Evolutionary conservation across 78 protist genomes (phyloP), one percentile per base, ranked within the genome.

Genomic region (Dictyostelium brefeldianum): DNA sequence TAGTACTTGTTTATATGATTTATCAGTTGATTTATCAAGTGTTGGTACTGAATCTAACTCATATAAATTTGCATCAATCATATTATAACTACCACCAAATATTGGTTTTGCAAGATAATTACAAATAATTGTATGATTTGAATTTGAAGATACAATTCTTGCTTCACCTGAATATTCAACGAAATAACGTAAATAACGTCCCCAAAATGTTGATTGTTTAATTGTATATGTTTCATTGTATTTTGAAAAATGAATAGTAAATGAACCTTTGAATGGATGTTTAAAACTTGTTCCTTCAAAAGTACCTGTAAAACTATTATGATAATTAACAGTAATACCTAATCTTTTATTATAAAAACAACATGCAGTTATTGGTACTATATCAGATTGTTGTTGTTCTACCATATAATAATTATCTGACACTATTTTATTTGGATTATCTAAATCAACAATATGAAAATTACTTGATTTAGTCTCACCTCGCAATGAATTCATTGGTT

Each of bases 331-430:
- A 29, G 27, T 67, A 10, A 67, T 5, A 67, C 75, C 75, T 14
- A 29, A n/a, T 31, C 48, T 67, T 67, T 67, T 67, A 31, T 67
- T 67, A 67, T 67, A 67, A 31, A 67, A 2, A 67, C 75, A 67
- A 1, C 47, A 31, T 31, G 43, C 75, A 5, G 47, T 25, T 15
- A 6, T 67, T 67, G 43, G 75, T 25, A 47, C 22, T 10, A 22
- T 0, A 4, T 31, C 48, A 15, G 43, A 15, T 2, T 36, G 43
- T 14, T 29, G 46, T 67, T 31, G 75, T 31, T 67, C 75, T 5
- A 31, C 41, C 2, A 25, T 31, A 31, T 67, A 67, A 6, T 67
- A 67, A 6, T 67, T 67, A 15, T 67, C 75, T 4, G 47, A 29
- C 11, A 31, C 17, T 14, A 64, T 14, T 11, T 31, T 31, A 15